Conservation (phyloP, 2,329 filamentous ascomycete species). For the Colletotrichum sp. region DNA sequence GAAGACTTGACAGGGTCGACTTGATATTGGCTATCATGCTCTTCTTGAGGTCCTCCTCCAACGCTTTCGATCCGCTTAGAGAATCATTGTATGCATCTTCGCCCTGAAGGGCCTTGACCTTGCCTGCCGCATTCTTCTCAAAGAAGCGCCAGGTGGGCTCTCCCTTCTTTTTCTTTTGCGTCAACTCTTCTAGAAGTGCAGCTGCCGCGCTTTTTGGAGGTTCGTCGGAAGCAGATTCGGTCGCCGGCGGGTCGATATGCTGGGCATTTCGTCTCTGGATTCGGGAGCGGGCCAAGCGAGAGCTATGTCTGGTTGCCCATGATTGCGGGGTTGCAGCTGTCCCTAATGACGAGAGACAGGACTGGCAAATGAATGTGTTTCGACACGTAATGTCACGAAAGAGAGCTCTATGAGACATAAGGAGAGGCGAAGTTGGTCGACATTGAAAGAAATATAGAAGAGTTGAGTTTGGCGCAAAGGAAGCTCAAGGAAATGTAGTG, state of each 20-base stretch:
- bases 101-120: slow-evolving; percentile 40
- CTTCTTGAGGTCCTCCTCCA: slow-evolving; percentile 31
- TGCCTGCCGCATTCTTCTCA: slow-evolving; percentile 47
- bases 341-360: slow-evolving; percentile 37
- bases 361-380: slow-evolving; percentile 41
- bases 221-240: background rate
- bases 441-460: background rate
- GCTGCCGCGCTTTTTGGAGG: background rate
- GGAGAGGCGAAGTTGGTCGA: slow-evolving; percentile 1
- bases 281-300: slow-evolving; percentile 26
- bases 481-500: background rate
- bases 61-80: slow-evolving; percentile 34
- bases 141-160: slow-evolving; percentile 47
- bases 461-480: background rate
- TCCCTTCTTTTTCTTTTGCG: slow-evolving; percentile 12
- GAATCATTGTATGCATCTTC: slow-evolving; percentile 47
- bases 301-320: slow-evolving; percentile 37
- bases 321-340: slow-evolving; percentile 27
- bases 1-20: slow-evolving; percentile 32
- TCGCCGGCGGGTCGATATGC: background rate
- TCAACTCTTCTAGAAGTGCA: slow-evolving; percentile 26
- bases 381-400: slow-evolving; percentile 36
- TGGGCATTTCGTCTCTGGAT: background rate
- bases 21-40: slow-evolving; percentile 26
- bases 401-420: slow-evolving; percentile 28